Base-by-base conservation (phyloP, 2,329 filamentous ascomycete species). In the Aspergillus terreus region DNA sequence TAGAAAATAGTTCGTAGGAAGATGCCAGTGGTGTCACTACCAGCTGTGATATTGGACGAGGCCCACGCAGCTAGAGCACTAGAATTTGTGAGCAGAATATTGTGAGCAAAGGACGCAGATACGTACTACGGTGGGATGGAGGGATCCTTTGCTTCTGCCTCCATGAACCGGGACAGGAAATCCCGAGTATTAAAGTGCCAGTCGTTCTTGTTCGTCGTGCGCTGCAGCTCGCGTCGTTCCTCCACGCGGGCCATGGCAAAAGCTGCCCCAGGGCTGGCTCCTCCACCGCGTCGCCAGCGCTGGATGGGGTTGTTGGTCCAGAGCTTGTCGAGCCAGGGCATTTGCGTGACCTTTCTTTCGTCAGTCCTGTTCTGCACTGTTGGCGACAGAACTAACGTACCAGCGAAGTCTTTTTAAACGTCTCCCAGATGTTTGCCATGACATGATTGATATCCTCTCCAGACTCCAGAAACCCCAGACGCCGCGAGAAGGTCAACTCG, bases 1-100 rank as follows among this genome's bases (percentile, higher is more conserved):
- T 59, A 63, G 40, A 61, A 49, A 15, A 55, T 53, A 4, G 68
- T 67, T 6, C 56, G 52, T 53, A 71, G 66, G 10, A 69, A 51
- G 10, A 51, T 63, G 1, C 57, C 66, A 5, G 60, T 60, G 0
- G 62, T 62, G 47, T 71, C 68, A 5, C 63, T 65, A 9, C 68
- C 68, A 6, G 55, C 58, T 12, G 63, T 62, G 23, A 70, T 58
- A 50, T 70, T 71, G 9, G 67, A 68, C 43, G 65, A 65, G 0
- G 63, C 65, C 67, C 67, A 70, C 9, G 65, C 60, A 3, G 51
- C 61, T 2, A 56, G 33, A 35, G 33, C 33, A 12, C 33, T 23
- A 23, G 1, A 2, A 23, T 23, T 6, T 4, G 6, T 23, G 23
- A 23, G 23, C 23, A 23, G 5, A 23, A 23, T 23, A 5, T 23